Evolutionary conservation across 257 asterid genomes (phyloP), one percentile per base, ranked within the genome.

Genomic region (Solanum bulbocastanum): DNA sequence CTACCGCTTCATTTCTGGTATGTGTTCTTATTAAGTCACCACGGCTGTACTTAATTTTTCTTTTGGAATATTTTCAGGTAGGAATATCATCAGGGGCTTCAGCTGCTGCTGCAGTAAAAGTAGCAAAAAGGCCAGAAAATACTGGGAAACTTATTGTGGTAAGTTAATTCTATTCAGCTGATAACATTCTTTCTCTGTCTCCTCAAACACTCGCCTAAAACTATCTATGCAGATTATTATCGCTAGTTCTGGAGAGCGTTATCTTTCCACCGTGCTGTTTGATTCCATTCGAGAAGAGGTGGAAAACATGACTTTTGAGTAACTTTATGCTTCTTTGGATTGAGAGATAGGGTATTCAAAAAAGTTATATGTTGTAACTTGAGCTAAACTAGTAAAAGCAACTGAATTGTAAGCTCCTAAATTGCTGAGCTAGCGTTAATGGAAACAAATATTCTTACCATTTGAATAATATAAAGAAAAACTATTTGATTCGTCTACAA

Each of bases 11-110:
- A 74, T 87, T 39, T 87, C 16, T 86, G 10, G 23, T n/a, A 36
- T 60, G 10, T 30, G 8, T 42, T 39, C 40, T 40, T 40, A 40
- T 40, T 10, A 40, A 12, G 11, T 44, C 18, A 20, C 69, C 84
- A 49, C 39, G 83, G 32, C 52, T 46, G 14, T 14, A 46, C 3
- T 13, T 46, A 13, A 18, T 14, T 46, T 14, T 46, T 4, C 1
- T 46, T 14, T 13, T 46, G 58, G 58, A 46, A 49, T 4, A n/a
- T 39, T 76, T 86, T 79, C 90, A 92, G 96, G 92, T 88, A 16
- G 96, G 94, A 62, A 93, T 93, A 81, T 93, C 96, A 8, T 92
- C 96, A 40, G 94, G 96, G 86, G 96, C 94, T 11, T 93, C 94
- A 3, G 92, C 94, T 7, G 94, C 92, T 3, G 96, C 96, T 85